Evolutionary conservation across 2,329 filamentous ascomycete species (phyloP).

Genomic region (Exophiala viscosa): DNA sequence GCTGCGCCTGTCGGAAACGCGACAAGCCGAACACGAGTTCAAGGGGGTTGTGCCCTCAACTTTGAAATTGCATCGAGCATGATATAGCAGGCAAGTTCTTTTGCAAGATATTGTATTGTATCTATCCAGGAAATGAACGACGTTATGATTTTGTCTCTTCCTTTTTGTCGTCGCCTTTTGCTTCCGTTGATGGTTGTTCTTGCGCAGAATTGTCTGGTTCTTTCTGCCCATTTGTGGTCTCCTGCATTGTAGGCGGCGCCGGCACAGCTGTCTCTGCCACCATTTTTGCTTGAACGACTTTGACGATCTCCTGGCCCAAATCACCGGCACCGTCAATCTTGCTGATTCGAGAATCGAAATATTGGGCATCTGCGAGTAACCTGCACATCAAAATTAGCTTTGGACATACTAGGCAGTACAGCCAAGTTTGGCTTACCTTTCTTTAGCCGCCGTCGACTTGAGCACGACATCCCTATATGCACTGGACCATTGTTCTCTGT

Average conservation of each 20-base stretch:
- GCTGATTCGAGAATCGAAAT: conserved; percentile 65
- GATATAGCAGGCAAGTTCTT: not conserved
- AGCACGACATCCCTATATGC: conserved; percentile 65
- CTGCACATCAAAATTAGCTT: conserved; percentile 33
- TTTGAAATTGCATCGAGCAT: no score
- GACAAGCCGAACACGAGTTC: no score
- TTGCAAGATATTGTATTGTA: no score
- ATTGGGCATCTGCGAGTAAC: conserved; percentile 71
- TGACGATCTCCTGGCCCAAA: conserved; percentile 65
- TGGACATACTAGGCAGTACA: conserved; percentile 24
- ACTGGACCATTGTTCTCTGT: conserved; percentile 72
- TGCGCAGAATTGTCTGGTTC: not conserved
- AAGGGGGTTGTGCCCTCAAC: no score
- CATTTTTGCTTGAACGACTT: conserved; percentile 41
- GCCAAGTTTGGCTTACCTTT: conserved; percentile 57
- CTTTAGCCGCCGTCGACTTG: conserved; percentile 63
- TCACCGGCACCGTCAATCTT: conserved; percentile 78
- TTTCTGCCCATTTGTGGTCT: not conserved
- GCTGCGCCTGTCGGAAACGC: not conserved
- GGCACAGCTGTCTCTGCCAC: conserved; percentile 7
- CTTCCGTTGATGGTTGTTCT: not conserved
- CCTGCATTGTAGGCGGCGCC: not conserved
- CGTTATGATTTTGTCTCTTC: not conserved
- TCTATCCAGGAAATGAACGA: not conserved
- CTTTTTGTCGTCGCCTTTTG: not conserved